Percentiles rank a stretch among this genome's conserved stretches.
Conservation (phyloP, 2,329 filamentous ascomycete species). For the Fusarium vanettenii region DNA sequence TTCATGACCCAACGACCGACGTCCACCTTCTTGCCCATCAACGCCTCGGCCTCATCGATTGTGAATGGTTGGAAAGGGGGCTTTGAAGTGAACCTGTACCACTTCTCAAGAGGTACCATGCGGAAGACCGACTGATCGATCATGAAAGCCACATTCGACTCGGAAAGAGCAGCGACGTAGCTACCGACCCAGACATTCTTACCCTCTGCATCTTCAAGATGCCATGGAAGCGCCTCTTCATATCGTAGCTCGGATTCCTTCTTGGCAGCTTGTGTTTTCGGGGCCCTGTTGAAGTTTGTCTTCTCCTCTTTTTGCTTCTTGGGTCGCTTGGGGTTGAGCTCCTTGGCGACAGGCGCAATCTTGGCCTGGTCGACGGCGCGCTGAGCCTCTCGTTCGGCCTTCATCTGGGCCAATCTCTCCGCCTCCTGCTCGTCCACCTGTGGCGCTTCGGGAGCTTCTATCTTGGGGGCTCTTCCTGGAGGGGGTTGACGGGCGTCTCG, state of each 20-base stretch:
- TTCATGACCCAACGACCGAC: slow-evolving; percentile 85
- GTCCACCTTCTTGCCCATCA: slow-evolving; percentile 82
- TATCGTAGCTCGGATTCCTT: slow-evolving; percentile 81
- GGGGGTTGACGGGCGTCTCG: slow-evolving; percentile 82
- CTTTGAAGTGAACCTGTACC: slow-evolving; percentile 88
- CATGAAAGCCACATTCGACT: slow-evolving; percentile 83
- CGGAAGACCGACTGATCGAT: slow-evolving; percentile 78
- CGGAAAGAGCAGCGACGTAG: slow-evolving; percentile 89
- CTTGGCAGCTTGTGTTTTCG: slow-evolving; percentile 82
- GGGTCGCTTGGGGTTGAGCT: slow-evolving; percentile 60
- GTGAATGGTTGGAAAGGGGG: slow-evolving; percentile 82
- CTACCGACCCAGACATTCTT: slow-evolving; percentile 94
- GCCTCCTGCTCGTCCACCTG: slow-evolving; percentile 67
- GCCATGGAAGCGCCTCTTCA: slow-evolving; percentile 96
- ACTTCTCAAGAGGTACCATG: slow-evolving; percentile 94
- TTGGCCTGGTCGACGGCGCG: slow-evolving; percentile 89
- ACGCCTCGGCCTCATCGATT: slow-evolving; percentile 86
- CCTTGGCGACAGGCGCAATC: slow-evolving; percentile 85
- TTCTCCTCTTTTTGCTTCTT: slow-evolving; percentile 84
- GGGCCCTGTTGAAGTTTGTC: slow-evolving; percentile 86
- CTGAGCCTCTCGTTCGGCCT: slow-evolving; percentile 86
- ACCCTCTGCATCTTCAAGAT: slow-evolving; percentile 94
- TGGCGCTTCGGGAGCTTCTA: slow-evolving; percentile 60
- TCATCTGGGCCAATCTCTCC: slow-evolving; percentile 74
- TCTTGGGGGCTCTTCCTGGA: slow-evolving; percentile 72